These are phyloP conservation scores for Adansonia grandidieri DNA, from an alignment of 441 rosid species.

Conservation along the genomic window DNA sequence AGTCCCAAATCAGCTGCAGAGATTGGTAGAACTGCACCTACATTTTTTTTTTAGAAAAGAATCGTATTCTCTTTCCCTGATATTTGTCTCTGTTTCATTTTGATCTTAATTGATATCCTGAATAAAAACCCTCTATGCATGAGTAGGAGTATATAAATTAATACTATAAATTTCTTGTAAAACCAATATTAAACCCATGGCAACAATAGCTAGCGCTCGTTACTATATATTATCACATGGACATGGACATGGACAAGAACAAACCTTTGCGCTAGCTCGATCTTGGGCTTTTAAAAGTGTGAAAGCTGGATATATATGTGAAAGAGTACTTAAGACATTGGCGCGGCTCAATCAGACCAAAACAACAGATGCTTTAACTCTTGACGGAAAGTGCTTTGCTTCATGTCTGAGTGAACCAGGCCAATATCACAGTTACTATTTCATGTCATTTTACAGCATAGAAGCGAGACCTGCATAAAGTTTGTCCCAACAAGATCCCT, in stretches of 20 bases:
- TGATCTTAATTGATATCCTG: neutral
- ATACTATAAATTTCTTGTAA: neutral
- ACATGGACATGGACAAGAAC: neutral
- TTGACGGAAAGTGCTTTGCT: neutral
- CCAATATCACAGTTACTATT: slow-evolving; percentile 54
- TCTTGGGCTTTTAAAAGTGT: neutral
- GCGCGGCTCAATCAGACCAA: slow-evolving; percentile 65
- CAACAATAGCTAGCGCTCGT: neutral
- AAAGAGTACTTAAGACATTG: slow-evolving; percentile 54
- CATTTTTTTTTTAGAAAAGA: neutral
- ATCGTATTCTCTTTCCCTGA: neutral
- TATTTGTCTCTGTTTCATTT: neutral
- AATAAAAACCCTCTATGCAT: neutral
- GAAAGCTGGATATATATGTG: slow-evolving; percentile 20
- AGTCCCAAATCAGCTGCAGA: neutral
- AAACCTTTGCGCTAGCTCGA: slow-evolving; percentile 1
- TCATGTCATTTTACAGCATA: slow-evolving; percentile 24
- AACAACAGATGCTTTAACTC: slow-evolving; percentile 2
- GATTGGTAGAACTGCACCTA: neutral
- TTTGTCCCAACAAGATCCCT: slow-evolving; percentile 5
- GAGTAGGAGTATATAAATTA: neutral
- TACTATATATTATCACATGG: neutral
- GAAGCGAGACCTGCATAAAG: neutral
- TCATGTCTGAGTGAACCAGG: slow-evolving; percentile 56
- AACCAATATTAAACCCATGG: slow-evolving; percentile 1